Percentiles rank a stretch among this genome's conserved stretches.
phyloP scores from a whole-genome alignment of 306 rosid genomes.

The Malus fusca region DNA sequence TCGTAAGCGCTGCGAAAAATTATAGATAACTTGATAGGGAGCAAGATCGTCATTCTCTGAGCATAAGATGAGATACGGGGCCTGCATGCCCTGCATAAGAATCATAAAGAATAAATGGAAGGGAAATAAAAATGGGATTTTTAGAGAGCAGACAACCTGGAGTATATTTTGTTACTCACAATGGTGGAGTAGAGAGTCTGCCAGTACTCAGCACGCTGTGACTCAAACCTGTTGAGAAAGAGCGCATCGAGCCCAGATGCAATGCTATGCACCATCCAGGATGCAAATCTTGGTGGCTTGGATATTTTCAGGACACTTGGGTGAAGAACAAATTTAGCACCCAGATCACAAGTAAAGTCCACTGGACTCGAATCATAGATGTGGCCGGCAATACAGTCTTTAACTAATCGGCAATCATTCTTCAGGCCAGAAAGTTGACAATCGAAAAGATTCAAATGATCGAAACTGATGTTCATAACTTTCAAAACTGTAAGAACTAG shows the following conservation, averaged over 20 bases:
- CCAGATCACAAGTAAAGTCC: conserved; percentile 93
- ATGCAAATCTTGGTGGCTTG: conserved; percentile 68
- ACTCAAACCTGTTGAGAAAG: conserved; percentile 80
- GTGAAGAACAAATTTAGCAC: conserved; percentile 73
- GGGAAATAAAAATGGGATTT: background rate
- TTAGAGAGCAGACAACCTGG: background rate
- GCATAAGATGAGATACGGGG: conserved; percentile 80
- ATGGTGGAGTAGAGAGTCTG: conserved; percentile 77
- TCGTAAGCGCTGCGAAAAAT: conserved; percentile 58
- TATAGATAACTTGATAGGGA: conserved; percentile 57
- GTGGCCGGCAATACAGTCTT: conserved; percentile 72
- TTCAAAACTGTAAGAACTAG: background rate
- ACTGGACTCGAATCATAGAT: conserved; percentile 96
- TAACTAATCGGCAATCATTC: conserved; percentile 72
- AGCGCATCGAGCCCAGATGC: conserved; percentile 87
- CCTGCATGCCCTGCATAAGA: conserved; percentile 71
- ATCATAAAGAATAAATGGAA: conserved; percentile 2
- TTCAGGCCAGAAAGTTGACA: conserved; percentile 22
- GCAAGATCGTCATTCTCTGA: conserved; percentile 89
- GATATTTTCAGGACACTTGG: conserved; percentile 69
- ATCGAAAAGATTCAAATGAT: background rate
- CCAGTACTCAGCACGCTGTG: conserved; percentile 93
- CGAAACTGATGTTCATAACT: background rate
- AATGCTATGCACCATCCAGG: conserved; percentile 68
- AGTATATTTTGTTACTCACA: conserved; percentile 40